Conservation (phyloP, 768 basidiomycete species). For the Pleurotus tuber-regium region DNA sequence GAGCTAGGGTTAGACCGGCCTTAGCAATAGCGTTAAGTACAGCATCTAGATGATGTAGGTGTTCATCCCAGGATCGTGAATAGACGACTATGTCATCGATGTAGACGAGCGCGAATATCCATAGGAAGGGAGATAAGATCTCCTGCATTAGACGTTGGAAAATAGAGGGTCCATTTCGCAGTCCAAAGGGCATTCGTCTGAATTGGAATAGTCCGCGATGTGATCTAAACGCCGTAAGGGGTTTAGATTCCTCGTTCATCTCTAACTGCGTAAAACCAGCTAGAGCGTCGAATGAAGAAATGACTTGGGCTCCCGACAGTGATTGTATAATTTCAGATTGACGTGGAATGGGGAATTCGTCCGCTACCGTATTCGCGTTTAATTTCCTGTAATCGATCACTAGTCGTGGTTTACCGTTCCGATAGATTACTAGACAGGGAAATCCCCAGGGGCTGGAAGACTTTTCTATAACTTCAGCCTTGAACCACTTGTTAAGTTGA, state of each 20-base stretch:
- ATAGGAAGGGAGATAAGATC: no score
- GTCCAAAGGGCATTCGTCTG: no score
- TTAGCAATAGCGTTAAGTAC: no score
- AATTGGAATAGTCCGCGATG: no score
- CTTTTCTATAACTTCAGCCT: constrained; percentile 34
- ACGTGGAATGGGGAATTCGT: constrained; percentile 24
- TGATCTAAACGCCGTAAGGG: constrained; percentile 34
- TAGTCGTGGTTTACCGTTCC: constrained; percentile 33
- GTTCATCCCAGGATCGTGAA: no score
- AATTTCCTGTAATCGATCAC: constrained; percentile 23
- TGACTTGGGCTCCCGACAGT: constrained; percentile 25
- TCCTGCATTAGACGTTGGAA: no score
- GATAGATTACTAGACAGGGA: constrained; percentile 31
- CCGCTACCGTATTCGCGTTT: neutral
- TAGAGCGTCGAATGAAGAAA: constrained; percentile 33
- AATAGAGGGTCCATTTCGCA: no score
- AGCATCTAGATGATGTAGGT: no score
- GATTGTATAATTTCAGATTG: constrained; percentile 26
- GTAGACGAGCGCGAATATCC: no score
- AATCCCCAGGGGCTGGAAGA: constrained; percentile 36
- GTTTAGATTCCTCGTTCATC: constrained; percentile 22
- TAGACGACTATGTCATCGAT: no score
- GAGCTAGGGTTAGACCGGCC: no score
- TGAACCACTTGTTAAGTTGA: constrained; percentile 29
- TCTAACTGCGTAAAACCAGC: constrained; percentile 40